Evolutionary conservation across 2,329 filamentous ascomycete species (phyloP).

Genomic region (Zymoseptoria passerinii): DNA sequence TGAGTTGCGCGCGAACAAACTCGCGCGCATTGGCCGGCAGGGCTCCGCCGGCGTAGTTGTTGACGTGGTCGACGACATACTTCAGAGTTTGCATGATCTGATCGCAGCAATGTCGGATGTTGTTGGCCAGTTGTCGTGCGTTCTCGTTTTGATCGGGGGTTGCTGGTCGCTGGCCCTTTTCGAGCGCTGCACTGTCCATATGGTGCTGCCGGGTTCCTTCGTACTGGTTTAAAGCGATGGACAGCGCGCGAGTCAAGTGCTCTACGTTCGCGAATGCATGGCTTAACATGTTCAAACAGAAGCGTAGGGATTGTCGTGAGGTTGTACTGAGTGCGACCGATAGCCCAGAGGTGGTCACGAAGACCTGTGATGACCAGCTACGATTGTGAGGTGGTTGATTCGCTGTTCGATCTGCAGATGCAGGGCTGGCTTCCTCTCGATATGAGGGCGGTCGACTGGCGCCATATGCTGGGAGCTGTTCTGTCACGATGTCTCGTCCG

Average conservation of each 20-base stretch:
- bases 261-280: conserved; percentile 77
- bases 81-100: conserved; percentile 53
- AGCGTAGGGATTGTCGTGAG: conserved; percentile 73
- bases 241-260: conserved; percentile 64
- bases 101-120: conserved; percentile 56
- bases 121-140: conserved; percentile 58
- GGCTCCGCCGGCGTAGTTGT: conserved; percentile 82
- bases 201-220: conserved; percentile 47
- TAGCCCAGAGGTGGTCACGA: conserved; percentile 83
- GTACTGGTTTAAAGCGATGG: conserved; percentile 70
- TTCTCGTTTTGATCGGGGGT: conserved; percentile 32
- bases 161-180: conserved; percentile 23
- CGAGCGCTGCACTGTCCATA: conserved; percentile 37
- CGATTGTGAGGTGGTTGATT: conserved; percentile 34
- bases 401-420: conserved; percentile 17
- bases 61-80: conserved; percentile 74
- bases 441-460: conserved; percentile 48
- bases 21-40: conserved; percentile 79
- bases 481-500: conserved; percentile 51
- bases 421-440: conserved; percentile 28
- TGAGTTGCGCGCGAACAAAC: conserved; percentile 75
- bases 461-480: conserved; percentile 77
- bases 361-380: conserved; percentile 59
- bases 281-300: conserved; percentile 70
- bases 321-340: conserved; percentile 87